phyloP scores from a whole-genome alignment of 306 rosid genomes.

The Medicago ruthenica region DNA sequence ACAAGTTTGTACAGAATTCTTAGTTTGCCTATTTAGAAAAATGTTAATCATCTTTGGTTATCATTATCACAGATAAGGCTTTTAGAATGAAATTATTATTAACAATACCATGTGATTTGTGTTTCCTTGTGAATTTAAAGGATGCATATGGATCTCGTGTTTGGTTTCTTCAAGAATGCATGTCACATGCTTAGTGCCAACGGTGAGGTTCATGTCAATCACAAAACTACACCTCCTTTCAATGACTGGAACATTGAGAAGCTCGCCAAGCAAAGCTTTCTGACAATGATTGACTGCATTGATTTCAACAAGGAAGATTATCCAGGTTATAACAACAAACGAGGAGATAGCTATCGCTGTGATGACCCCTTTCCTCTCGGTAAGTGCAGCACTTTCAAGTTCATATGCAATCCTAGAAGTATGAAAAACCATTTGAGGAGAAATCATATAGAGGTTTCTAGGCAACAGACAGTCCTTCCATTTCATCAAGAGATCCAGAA shows the following conservation, averaged over 20 bases:
- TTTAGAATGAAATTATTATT: neutral
- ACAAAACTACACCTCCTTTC: conserved; percentile 56
- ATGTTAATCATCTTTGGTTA: conserved; percentile 3
- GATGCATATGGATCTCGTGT: conserved; percentile 57
- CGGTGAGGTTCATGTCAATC: conserved; percentile 72
- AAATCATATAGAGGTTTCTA: neutral
- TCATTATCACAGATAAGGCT: conserved; percentile 7
- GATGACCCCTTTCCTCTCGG: conserved; percentile 64
- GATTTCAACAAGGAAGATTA: conserved; percentile 60
- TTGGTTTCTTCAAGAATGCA: conserved; percentile 58
- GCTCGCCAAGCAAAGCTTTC: conserved; percentile 42
- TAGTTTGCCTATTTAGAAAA: neutral
- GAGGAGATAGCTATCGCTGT: conserved; percentile 56
- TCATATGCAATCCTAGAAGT: conserved; percentile 27
- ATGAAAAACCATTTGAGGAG: neutral
- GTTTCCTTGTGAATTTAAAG: conserved; percentile 41
- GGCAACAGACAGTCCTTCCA: neutral
- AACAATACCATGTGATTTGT: neutral
- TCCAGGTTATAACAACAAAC: conserved; percentile 58
- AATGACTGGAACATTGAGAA: conserved; percentile 45
- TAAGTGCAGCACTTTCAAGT: conserved; percentile 63
- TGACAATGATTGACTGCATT: conserved; percentile 43
- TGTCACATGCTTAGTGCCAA: conserved; percentile 51
- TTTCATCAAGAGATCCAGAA: neutral
- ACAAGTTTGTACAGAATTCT: neutral